A percentile compares a stretch with the other conserved stretches of the same genome.
Evolutionary conservation across 1,284 basidiomycete species (phyloP).

Genomic region (Ustilago hordei): DNA sequence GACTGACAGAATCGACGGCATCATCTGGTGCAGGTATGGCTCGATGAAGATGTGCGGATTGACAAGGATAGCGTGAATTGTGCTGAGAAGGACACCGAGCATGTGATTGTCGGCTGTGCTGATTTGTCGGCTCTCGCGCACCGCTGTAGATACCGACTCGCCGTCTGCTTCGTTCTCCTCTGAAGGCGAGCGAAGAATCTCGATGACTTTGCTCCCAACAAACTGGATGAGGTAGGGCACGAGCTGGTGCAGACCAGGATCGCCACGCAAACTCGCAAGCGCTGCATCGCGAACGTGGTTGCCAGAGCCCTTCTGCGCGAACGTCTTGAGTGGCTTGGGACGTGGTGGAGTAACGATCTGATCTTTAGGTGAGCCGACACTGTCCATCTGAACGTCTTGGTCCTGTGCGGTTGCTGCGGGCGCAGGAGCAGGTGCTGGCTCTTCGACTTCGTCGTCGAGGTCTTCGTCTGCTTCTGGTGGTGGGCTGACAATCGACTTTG

Average conservation of each 20-base stretch:
- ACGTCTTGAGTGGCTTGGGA: slow-evolving; percentile 53
- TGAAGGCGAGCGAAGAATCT: slow-evolving; percentile 67
- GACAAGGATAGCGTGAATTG: slow-evolving; percentile 60
- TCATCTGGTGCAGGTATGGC: slow-evolving; percentile 93
- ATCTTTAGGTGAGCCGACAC: slow-evolving; percentile 24
- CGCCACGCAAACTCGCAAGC: slow-evolving; percentile 85
- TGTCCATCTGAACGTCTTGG: slow-evolving; percentile 38
- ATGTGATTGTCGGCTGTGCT: slow-evolving; percentile 49
- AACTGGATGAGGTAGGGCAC: slow-evolving; percentile 94
- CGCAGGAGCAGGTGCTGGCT: slow-evolving; percentile 10
- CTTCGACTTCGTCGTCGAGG: slow-evolving; percentile 41
- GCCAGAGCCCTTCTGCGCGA: slow-evolving; percentile 54
- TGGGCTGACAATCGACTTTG: slow-evolving; percentile 72
- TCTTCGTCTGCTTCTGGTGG: slow-evolving; percentile 61
- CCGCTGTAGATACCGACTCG: slow-evolving; percentile 15
- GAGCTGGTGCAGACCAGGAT: slow-evolving; percentile 93
- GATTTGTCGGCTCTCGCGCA: slow-evolving; percentile 36
- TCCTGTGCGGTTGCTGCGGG: slow-evolving; percentile 20
- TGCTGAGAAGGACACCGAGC: slow-evolving; percentile 61
- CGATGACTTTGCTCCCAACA: slow-evolving; percentile 80
- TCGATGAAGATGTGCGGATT: slow-evolving; percentile 92
- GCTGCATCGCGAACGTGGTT: slow-evolving; percentile 77
- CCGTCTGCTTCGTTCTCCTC: slow-evolving; percentile 21
- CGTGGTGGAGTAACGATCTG: slow-evolving; percentile 47
- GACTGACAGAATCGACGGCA: slow-evolving; percentile 90